These are phyloP conservation scores for Salvia hispanica DNA, from an alignment of 257 asterid genomes.

Conservation along the genomic window DNA sequence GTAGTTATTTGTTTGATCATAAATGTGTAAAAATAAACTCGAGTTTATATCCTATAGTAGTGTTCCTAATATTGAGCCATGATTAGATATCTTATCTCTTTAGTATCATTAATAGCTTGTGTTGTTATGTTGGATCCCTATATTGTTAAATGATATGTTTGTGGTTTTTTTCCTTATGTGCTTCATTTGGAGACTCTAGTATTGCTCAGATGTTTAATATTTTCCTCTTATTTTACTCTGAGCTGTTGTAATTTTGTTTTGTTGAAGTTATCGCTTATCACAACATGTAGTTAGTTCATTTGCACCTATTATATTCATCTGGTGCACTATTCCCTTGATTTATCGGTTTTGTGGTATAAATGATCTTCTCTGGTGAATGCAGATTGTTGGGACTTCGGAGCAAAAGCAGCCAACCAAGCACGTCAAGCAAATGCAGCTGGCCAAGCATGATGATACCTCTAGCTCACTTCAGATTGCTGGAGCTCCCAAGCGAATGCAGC, in stretches of 20 bases:
- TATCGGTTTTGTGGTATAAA: not conserved
- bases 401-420: not conserved
- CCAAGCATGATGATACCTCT: not conserved
- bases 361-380: not conserved
- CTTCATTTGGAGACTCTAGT: not conserved
- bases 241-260: not conserved
- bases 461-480: constrained; percentile 27
- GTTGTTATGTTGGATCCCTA: constrained; percentile 1
- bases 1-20: constrained; percentile 48
- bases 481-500: constrained; percentile 32
- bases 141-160: constrained; percentile 16
- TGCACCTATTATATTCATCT: not conserved
- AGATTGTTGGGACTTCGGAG: not conserved
- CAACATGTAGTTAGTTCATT: not conserved
- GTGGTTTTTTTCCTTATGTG: not conserved
- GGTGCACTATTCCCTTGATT: not conserved
- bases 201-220: not conserved
- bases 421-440: not conserved
- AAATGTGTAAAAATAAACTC: no score
- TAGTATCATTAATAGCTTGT: no score
- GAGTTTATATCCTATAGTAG: constrained; percentile 14
- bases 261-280: not conserved
- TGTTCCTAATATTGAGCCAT: not conserved
- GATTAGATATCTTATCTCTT: not conserved
- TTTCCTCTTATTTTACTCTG: not conserved